Conservation (phyloP, 495 filamentous ascomycete species). For the Gamarada debralockiae region DNA sequence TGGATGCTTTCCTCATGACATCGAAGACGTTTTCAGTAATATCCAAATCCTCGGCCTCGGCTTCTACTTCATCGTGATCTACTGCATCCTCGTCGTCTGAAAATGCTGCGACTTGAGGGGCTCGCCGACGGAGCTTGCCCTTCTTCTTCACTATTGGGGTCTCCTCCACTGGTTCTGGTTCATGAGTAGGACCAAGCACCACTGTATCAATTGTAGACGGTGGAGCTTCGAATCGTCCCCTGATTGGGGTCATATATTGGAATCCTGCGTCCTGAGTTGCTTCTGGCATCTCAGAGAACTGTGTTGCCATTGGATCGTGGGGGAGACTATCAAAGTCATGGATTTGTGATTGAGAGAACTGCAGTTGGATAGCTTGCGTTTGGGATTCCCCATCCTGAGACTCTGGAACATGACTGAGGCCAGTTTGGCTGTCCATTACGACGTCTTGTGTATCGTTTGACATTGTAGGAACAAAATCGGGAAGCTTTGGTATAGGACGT, state of each 20-base stretch:
- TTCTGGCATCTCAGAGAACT: constrained; percentile 57
- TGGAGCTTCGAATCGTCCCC: constrained; percentile 59
- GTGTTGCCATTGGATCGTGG: constrained; percentile 38
- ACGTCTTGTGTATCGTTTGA: constrained; percentile 51
- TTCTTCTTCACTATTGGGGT: constrained; percentile 57
- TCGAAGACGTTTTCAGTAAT: constrained; percentile 60
- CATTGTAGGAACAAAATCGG: constrained; percentile 37
- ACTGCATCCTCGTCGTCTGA: constrained; percentile 55
- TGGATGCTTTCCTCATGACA: constrained; percentile 68
- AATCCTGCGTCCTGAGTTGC: constrained; percentile 88
- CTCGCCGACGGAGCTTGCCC: constrained; percentile 53
- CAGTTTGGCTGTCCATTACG: constrained; percentile 61
- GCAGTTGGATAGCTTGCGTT: constrained; percentile 45
- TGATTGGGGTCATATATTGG: constrained; percentile 45
- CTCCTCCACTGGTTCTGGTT: constrained; percentile 21
- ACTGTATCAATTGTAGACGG: constrained; percentile 71
- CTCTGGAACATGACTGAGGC: constrained; percentile 26
- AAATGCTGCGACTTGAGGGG: constrained; percentile 30
- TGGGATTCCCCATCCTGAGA: constrained; percentile 28
- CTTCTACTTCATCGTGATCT: constrained; percentile 37
- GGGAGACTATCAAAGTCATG: constrained; percentile 48
- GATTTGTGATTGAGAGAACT: constrained; percentile 51
- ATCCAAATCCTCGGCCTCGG: constrained; percentile 48
- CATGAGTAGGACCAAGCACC: constrained; percentile 37
- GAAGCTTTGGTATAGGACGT: constrained; percentile 50